A percentile compares a stretch with the other conserved stretches of the same genome.
These are phyloP conservation scores for Centella asiatica DNA, from an alignment of 129 eudicot species.

Conservation along the genomic window DNA sequence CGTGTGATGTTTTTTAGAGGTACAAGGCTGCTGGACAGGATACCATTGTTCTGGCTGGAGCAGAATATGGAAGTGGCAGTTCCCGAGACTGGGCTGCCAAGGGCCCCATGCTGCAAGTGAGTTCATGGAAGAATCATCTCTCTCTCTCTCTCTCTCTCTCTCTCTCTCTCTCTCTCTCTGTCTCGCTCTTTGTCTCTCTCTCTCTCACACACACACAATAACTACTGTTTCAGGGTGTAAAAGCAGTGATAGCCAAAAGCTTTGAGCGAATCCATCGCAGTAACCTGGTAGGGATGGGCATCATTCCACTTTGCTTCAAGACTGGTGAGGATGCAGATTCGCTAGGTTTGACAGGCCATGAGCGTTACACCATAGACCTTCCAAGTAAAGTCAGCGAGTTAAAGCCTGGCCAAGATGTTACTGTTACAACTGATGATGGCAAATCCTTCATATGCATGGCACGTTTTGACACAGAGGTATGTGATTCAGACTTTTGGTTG, in stretches of 20 bases:
- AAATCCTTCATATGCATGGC: conserved; percentile 74
- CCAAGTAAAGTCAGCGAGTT: conserved; percentile 64
- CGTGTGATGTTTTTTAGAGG: conserved; percentile 37
- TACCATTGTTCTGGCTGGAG: conserved; percentile 87
- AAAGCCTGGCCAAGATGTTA: conserved; percentile 93
- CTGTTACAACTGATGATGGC: conserved; percentile 76
- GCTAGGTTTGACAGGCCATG: conserved; percentile 86
- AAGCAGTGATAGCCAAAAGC: conserved; percentile 97
- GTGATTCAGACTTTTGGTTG: not conserved
- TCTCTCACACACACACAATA: not conserved
- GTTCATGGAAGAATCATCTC: not conserved
- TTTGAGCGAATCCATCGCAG: conserved; percentile 97
- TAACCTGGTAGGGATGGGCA: conserved; percentile 95
- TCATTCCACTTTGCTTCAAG: conserved; percentile 93
- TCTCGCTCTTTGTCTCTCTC: no score
- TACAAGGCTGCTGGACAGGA: conserved; percentile 83
- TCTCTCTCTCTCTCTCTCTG: not conserved
- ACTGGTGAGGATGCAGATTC: conserved; percentile 92
- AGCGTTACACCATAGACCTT: conserved; percentile 79
- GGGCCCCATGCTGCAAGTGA: conserved; percentile 91
- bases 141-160: no score
- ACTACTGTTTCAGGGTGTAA: conserved; percentile 59
- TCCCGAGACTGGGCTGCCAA: conserved; percentile 98
- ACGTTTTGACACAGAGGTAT: conserved; percentile 97
- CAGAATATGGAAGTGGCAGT: conserved; percentile 96